A percentile compares a stretch with the other conserved stretches of the same genome.
Conservation (phyloP, 352 stramenopile genomes). For the Peronospora tabacina region DNA sequence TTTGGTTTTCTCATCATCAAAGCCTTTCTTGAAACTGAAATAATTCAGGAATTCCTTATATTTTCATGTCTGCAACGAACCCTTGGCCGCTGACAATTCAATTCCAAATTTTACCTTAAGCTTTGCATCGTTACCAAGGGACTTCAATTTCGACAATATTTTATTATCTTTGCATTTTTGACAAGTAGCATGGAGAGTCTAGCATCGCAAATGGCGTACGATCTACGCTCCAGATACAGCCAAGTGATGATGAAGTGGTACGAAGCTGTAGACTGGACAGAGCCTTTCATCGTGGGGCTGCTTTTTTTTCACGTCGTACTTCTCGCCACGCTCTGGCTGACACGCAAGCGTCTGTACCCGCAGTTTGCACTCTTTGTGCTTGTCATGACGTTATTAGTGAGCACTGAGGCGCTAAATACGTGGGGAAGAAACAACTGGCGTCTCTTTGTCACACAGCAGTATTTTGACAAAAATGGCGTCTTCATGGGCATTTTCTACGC, state of each 20-base stretch:
- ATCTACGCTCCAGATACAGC: slow-evolving; percentile 62
- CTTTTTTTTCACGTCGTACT: slow-evolving; percentile 51
- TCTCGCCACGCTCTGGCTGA: slow-evolving; percentile 42
- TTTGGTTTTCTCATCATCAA: too few relatives aligned
- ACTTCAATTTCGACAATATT: too few relatives aligned
- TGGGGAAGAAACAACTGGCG: slow-evolving; percentile 56
- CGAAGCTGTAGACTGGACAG: slow-evolving; percentile 72
- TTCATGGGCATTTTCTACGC: slow-evolving; percentile 84
- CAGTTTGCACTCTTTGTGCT: slow-evolving; percentile 63
- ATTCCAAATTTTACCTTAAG: too few relatives aligned
- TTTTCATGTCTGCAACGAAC: too few relatives aligned
- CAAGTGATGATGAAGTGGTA: slow-evolving; percentile 78
- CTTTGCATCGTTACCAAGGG: too few relatives aligned
- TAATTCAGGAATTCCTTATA: too few relatives aligned
- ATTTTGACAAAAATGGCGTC: slow-evolving; percentile 73
- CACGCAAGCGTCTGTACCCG: slow-evolving; percentile 41
- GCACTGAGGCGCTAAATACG: slow-evolving; percentile 58
- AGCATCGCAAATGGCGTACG: slow-evolving; percentile 53
- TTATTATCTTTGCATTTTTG: too few relatives aligned
- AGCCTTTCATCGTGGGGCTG: slow-evolving; percentile 60
- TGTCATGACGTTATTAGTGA: slow-evolving; percentile 47
- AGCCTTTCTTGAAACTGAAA: too few relatives aligned
- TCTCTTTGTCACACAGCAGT: slow-evolving; percentile 64
- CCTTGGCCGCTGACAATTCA: too few relatives aligned
- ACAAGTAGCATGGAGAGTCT: slow-evolving; percentile 44